Evolutionary conservation across 2,329 filamentous ascomycete genomes (phyloP).

Genomic region (Aureobasidium pullulans): DNA sequence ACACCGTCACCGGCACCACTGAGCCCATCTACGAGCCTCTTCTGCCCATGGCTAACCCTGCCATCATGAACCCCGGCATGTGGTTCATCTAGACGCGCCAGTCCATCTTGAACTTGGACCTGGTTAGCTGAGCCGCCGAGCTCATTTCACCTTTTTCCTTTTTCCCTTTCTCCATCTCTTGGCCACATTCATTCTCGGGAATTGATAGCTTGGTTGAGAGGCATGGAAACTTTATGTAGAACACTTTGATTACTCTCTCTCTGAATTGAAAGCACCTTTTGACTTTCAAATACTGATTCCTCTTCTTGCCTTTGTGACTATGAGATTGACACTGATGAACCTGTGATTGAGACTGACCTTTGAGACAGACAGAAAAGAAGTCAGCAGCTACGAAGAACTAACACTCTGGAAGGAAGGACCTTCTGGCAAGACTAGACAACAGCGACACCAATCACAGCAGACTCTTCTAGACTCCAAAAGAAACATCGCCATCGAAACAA

Average conservation of each 20-base stretch:
- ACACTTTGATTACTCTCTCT: not conserved
- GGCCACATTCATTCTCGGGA: not conserved
- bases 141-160: conserved; percentile 18
- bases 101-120: not conserved
- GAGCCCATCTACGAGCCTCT: conserved; percentile 27
- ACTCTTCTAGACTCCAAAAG: too few species aligned
- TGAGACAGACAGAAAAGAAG: not conserved
- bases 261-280: conserved; percentile 9
- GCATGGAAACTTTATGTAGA: not conserved
- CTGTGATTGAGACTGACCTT: not conserved
- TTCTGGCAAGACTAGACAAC: not conserved
- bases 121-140: conserved; percentile 11
- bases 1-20: not conserved
- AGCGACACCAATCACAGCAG: not conserved
- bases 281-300: not conserved
- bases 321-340: not conserved
- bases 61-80: conserved; percentile 37
- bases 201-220: not conserved
- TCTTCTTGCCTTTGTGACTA: too few species aligned
- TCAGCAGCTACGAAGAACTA: not conserved
- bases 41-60: conserved; percentile 33
- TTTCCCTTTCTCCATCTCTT: conserved; percentile 56
- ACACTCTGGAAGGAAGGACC: not conserved
- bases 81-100: conserved; percentile 40
- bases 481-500: too few species aligned